phyloP scores from a whole-genome alignment of 192 early-diverging fungal species.

The Chytriomyces confervae region DNA sequence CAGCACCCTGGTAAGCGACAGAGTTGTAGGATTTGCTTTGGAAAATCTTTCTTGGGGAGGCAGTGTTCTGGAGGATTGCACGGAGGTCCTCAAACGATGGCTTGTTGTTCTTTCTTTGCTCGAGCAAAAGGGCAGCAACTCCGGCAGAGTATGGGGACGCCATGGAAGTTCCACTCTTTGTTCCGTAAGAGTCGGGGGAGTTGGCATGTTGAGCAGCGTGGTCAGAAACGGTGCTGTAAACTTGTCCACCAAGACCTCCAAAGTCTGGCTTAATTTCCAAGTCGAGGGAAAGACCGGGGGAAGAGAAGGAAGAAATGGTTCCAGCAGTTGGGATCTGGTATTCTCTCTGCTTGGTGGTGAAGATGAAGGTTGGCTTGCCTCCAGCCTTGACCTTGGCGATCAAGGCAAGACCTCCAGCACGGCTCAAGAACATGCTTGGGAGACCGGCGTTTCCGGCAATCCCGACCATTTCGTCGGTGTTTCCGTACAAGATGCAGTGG shows the following conservation, averaged over 20 bases:
- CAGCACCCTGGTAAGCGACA: conserved; percentile 55
- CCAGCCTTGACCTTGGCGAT: conserved; percentile 15
- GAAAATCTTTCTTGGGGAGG: neutral
- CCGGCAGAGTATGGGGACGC: conserved; percentile 67
- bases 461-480: neutral
- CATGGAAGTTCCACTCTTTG: conserved; percentile 65
- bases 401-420: neutral
- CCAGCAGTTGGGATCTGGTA: neutral
- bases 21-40: conserved; percentile 33
- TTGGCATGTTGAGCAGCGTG: neutral
- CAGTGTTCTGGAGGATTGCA: conserved; percentile 23
- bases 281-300: neutral
- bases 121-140: conserved; percentile 50
- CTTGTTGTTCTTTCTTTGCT: neutral
- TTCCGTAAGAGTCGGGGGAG: neutral
- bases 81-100: conserved; percentile 16
- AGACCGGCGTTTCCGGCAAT: neutral
- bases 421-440: conserved; percentile 1
- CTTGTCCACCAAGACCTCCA: neutral
- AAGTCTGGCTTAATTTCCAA: neutral
- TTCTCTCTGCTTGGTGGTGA: neutral
- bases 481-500: conserved; percentile 21
- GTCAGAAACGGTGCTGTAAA: neutral
- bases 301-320: neutral
- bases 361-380: neutral